Conservation (phyloP, 305 asterid genomes). For the Fraxinus sp. region DNA sequence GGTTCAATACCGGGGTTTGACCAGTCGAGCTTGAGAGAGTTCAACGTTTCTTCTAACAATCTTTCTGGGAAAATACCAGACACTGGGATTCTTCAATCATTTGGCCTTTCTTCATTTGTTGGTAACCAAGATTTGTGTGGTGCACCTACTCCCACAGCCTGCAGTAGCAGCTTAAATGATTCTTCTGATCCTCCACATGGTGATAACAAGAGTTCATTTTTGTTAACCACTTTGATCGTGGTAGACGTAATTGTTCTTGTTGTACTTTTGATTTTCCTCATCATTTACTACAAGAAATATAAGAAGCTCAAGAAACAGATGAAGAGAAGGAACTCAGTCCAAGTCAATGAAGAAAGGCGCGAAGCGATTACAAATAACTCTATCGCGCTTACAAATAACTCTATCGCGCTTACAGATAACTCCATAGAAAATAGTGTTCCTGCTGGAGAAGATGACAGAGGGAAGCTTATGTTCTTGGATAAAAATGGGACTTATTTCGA, state of each 20-base stretch:
- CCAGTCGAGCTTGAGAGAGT: conserved; percentile 42
- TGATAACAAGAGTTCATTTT: neutral
- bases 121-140: conserved; percentile 52
- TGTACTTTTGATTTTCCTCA: conserved; percentile 43
- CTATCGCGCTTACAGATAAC: neutral
- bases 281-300: conserved; percentile 55
- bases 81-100: conserved; percentile 40
- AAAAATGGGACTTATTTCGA: conserved; percentile 38
- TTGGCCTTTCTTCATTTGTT: conserved; percentile 29
- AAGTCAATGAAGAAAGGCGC: conserved; percentile 34
- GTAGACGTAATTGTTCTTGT: conserved; percentile 36
- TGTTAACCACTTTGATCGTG: conserved; percentile 34
- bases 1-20: conserved; percentile 49
- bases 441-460: conserved; percentile 35
- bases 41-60: conserved; percentile 56
- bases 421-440: conserved; percentile 17
- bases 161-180: conserved; percentile 19
- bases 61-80: conserved; percentile 55
- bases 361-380: conserved; percentile 26
- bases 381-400: neutral
- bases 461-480: conserved; percentile 49
- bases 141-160: conserved; percentile 34
- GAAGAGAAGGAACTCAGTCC: conserved; percentile 18
- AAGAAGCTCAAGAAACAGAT: conserved; percentile 41
- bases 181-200: conserved; percentile 28